Evolutionary conservation across 2,329 filamentous ascomycete genomes (phyloP), one percentile per base, ranked within the genome.

Genomic region (Colletotrichum truncatum): DNA sequence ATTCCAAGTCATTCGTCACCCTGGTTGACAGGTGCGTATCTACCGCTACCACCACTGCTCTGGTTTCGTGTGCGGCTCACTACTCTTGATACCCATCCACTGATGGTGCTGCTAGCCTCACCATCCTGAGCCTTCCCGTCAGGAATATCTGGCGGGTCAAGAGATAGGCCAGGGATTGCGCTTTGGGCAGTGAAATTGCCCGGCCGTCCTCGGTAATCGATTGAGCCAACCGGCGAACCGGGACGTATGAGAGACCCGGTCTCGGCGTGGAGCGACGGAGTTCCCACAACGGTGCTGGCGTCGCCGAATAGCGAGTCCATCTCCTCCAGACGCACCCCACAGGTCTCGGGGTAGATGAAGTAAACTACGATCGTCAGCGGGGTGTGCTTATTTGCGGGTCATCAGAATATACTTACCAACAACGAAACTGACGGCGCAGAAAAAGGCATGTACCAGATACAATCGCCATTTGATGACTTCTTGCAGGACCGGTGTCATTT

Each of bases 231-330:
- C 2, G 93, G 93, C n/a, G 94, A 97, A 43, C 89, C 89, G 38
- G 86, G 85, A 45, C 90, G 88, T 77, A 97, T 89, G 10, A 97
- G 83, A 3, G 93, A 93, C n/a, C 92, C 93, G 8, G 90, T 89
- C 79, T 98, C 94, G 11, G 79, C 79, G 64, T 89, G 86, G 1
- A 93, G 84, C 45, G 89, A 88, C 2, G 95, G 94, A 0, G 95
- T 97, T 39, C 84, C 85, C 52, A 93, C 90, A 10, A 91, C 88
- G 3, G 93, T 94, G 25, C 93, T 96, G 34, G 94, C 93, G 77
- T 99, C 96, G 69, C 96, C 96, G 74, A 99, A 99, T 14, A 99
- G 81, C 3, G 89, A 87, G 76, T 97, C 93, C 96, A 99, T 99
- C 71, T 99, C 96, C 80, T 99, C 96, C 53, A 99, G 85, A 62